phyloP scores from a whole-genome alignment of 768 basidiomycete species.

The Fomitopsis serialis region DNA sequence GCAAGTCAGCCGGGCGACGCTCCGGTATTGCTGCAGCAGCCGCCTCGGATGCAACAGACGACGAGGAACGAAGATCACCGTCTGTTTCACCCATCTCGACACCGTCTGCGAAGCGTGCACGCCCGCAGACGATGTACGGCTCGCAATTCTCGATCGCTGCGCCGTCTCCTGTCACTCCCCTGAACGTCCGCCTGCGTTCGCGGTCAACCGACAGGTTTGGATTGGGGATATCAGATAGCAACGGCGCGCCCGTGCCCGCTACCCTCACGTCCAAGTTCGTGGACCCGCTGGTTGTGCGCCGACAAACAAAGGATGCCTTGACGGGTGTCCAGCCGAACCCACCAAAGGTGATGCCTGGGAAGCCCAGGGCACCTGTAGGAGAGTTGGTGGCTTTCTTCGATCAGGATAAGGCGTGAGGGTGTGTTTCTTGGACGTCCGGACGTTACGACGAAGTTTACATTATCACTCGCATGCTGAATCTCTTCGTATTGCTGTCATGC shows the following conservation, averaged over 20 bases:
- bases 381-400: constrained; percentile 87
- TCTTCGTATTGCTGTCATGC: background rate
- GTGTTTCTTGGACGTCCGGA: background rate
- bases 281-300: constrained; percentile 69
- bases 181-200: constrained; percentile 30
- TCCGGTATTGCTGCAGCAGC: constrained; percentile 18
- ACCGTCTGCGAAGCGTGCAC: constrained; percentile 27
- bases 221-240: constrained; percentile 12
- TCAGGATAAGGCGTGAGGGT: constrained; percentile 17
- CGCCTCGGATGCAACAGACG: constrained; percentile 21
- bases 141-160: constrained; percentile 17
- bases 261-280: constrained; percentile 52
- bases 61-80: constrained; percentile 14
- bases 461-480: background rate
- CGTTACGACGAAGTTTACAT: background rate
- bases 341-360: constrained; percentile 34
- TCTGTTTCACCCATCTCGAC: constrained; percentile 21
- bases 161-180: constrained; percentile 22
- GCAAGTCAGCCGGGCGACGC: constrained; percentile 37
- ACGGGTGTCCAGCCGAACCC: constrained; percentile 36
- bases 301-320: constrained; percentile 47
- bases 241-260: constrained; percentile 14
- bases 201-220: constrained; percentile 28
- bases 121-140: constrained; percentile 58
- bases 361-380: constrained; percentile 66